Conservation (phyloP, 768 basidiomycete genomes). For the button mushroom (Agaricus bisporus) region DNA sequence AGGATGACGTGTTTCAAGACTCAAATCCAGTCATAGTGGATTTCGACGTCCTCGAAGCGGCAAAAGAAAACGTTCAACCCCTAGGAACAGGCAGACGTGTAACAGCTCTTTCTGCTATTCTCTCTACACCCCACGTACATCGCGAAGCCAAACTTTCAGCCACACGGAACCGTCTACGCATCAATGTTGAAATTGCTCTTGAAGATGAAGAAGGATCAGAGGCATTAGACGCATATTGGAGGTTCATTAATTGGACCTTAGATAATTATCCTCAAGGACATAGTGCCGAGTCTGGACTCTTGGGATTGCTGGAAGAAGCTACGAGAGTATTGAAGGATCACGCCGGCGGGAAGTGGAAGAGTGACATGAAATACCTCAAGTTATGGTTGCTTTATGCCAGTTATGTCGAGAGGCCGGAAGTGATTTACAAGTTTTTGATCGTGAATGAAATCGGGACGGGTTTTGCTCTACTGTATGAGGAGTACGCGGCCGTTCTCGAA, state of each 20-base stretch:
- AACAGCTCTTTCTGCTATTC: slow-evolving; percentile 66
- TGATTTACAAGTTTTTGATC: slow-evolving; percentile 87
- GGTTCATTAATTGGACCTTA: slow-evolving; percentile 86
- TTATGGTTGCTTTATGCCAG: slow-evolving; percentile 93
- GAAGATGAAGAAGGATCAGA: slow-evolving; percentile 74
- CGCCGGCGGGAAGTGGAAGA: slow-evolving; percentile 65
- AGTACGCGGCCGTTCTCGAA: slow-evolving; percentile 83
- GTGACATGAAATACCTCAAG: slow-evolving; percentile 83
- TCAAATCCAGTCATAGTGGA: slow-evolving; percentile 53
- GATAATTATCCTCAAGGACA: slow-evolving; percentile 95
- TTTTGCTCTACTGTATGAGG: slow-evolving; percentile 84
- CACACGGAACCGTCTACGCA: slow-evolving; percentile 58
- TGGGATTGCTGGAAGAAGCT: slow-evolving; percentile 89
- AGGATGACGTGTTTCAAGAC: slow-evolving; percentile 40
- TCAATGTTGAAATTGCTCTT: slow-evolving; percentile 69
- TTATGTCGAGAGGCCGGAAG: slow-evolving; percentile 82
- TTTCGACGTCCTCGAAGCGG: slow-evolving; percentile 74
- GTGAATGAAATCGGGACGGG: slow-evolving; percentile 86
- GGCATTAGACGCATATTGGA: slow-evolving; percentile 80
- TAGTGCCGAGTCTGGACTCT: slow-evolving; percentile 81
- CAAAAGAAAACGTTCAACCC: slow-evolving; percentile 85
- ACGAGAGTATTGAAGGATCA: slow-evolving; percentile 80
- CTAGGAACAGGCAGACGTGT: slow-evolving; percentile 75
- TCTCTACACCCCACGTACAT: slow-evolving; percentile 72
- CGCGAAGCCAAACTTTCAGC: slow-evolving; percentile 64